phyloP scores from a whole-genome alignment of 176 grass and related monocot genomes.

The Cenchrus fungigraminus region DNA sequence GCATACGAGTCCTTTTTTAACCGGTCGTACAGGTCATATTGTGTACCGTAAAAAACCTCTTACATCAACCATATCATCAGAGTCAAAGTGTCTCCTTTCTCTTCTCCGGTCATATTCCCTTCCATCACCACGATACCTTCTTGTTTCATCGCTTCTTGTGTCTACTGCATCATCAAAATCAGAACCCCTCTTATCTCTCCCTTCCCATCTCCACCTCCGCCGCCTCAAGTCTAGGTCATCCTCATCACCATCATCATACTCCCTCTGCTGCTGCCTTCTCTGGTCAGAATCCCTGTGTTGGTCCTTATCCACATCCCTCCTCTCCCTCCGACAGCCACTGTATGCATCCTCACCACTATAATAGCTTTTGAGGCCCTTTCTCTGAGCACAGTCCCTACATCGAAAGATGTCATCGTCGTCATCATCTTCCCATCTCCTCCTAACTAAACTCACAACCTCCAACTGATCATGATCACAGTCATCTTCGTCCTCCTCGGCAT shows the following conservation, averaged over 20 bases:
- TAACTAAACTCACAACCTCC: slow-evolving; percentile 24
- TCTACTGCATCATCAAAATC: slow-evolving; percentile 28
- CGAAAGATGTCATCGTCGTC: not conserved
- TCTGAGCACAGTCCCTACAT: slow-evolving; percentile 40
- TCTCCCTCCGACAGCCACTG: slow-evolving; percentile 23
- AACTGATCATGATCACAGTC: slow-evolving; percentile 4
- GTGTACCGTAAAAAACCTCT: not conserved
- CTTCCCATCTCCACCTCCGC: slow-evolving; percentile 33
- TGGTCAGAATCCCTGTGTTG: slow-evolving; percentile 38
- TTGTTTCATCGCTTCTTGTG: slow-evolving; percentile 3
- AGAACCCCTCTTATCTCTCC: slow-evolving; percentile 24
- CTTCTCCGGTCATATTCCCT: slow-evolving; percentile 39
- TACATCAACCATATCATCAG: slow-evolving; percentile 32
- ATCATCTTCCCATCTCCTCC: slow-evolving; percentile 41
- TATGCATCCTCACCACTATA: slow-evolving; percentile 42
- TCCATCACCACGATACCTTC: slow-evolving; percentile 38
- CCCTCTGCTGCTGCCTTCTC: slow-evolving; percentile 39
- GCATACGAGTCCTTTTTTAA: no score
- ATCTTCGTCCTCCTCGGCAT: slow-evolving; percentile 36
- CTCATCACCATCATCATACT: slow-evolving; percentile 48
- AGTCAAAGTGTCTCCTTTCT: slow-evolving; percentile 41
- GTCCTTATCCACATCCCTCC: slow-evolving; percentile 34
- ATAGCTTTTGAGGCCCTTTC: slow-evolving; percentile 34
- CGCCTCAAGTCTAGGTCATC: slow-evolving; percentile 43
- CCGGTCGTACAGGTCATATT: no score